A percentile compares a stretch with the other conserved stretches of the same genome.
Conservation (phyloP, 2,329 filamentous ascomycete genomes). For the Penicillium glabrum region DNA sequence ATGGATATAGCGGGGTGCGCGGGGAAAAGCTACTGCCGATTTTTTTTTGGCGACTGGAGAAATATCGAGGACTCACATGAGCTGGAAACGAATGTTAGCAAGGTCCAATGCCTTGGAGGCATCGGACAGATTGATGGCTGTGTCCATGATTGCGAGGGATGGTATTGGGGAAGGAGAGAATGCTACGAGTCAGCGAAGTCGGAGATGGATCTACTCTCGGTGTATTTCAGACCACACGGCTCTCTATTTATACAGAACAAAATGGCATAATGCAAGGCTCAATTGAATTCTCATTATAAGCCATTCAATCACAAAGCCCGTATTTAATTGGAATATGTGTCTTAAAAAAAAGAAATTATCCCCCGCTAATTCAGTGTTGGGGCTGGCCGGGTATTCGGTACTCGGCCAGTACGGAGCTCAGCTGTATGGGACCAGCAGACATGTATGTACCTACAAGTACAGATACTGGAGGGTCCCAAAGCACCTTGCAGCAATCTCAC, state of each 20-base stretch:
- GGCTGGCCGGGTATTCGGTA: conserved; percentile 8
- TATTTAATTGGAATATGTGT: neutral
- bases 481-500: conserved; percentile 12
- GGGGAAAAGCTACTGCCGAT: conserved; percentile 3
- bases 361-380: neutral
- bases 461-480: neutral
- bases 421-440: neutral
- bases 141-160: conserved; percentile 67
- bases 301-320: neutral
- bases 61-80: conserved; percentile 66
- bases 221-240: neutral
- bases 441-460: neutral
- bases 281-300: neutral
- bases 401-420: conserved; percentile 10
- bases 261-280: neutral
- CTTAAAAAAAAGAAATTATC: neutral
- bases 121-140: conserved; percentile 84
- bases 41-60: neutral
- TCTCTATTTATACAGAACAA: neutral
- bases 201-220: neutral
- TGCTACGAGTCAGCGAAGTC: neutral
- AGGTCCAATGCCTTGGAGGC: conserved; percentile 83
- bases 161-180: conserved; percentile 13
- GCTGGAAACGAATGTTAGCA: conserved; percentile 85
- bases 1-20: conserved; percentile 4